phyloP scores from a whole-genome alignment of 768 basidiomycete genomes.

The Tylopilus plumbeoviolaceoides region DNA sequence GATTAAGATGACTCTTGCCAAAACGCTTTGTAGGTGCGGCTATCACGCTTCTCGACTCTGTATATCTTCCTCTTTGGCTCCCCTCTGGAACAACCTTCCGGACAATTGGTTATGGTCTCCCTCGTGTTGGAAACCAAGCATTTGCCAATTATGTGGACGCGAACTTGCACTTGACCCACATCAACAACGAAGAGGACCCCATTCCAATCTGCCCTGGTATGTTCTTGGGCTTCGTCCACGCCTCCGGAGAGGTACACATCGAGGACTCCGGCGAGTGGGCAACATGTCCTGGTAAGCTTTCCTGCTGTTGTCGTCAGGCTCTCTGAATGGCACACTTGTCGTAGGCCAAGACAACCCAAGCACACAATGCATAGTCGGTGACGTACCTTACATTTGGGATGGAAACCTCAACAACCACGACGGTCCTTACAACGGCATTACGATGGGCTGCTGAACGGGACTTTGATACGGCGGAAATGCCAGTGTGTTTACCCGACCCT shows the following conservation, averaged over 20 bases:
- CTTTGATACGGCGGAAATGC: neutral
- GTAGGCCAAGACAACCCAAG: conserved; percentile 57
- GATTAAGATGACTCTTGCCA: neutral
- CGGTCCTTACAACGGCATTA: conserved; percentile 34
- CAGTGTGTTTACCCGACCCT: too few species aligned
- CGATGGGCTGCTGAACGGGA: conserved; percentile 24
- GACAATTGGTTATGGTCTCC: conserved; percentile 34
- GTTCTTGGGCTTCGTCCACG: conserved; percentile 40
- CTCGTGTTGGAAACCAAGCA: conserved; percentile 50
- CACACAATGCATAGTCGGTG: conserved; percentile 22
- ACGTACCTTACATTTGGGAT: conserved; percentile 40
- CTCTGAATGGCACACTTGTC: neutral
- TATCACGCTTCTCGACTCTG: conserved; percentile 35
- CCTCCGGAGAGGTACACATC: conserved; percentile 42
- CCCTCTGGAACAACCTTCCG: conserved; percentile 30
- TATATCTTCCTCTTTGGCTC: conserved; percentile 38
- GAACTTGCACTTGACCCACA: conserved; percentile 42
- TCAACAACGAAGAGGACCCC: conserved; percentile 48
- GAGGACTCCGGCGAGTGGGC: conserved; percentile 47
- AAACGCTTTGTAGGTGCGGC: conserved; percentile 29
- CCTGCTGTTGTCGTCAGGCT: neutral
- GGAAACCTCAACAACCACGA: conserved; percentile 42
- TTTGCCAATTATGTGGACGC: conserved; percentile 57
- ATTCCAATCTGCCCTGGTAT: conserved; percentile 34
- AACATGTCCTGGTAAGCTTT: conserved; percentile 43